Percentiles rank a stretch among this genome's conserved stretches.
These are phyloP conservation scores for Cucumis variabilis DNA, from an alignment of 331 rosid genomes.

Conservation along the genomic window DNA sequence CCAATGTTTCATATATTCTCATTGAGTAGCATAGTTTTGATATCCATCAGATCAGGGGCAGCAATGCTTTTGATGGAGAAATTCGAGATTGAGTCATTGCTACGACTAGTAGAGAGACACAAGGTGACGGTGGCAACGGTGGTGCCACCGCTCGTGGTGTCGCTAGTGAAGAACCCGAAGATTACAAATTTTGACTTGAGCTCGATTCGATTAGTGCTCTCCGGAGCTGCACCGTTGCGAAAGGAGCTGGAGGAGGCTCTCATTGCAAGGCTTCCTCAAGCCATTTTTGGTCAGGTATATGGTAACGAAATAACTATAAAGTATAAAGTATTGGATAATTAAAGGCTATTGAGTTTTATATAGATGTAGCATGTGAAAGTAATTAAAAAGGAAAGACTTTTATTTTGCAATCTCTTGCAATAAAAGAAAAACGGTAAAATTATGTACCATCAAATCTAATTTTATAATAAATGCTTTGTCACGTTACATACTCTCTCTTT, in stretches of 20 bases:
- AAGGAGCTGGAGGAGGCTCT: constrained; percentile 85
- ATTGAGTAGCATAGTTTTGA: constrained; percentile 64
- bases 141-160: constrained; percentile 88
- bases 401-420: no score
- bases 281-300: constrained; percentile 79
- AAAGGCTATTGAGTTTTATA: no score
- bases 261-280: constrained; percentile 64
- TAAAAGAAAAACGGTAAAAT: no score
- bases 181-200: constrained; percentile 70
- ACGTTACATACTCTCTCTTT: no score
- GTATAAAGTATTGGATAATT: no score
- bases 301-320: background rate
- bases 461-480: no score
- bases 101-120: constrained; percentile 60
- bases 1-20: constrained; percentile 88
- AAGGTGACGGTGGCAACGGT: constrained; percentile 78
- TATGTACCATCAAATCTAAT: no score
- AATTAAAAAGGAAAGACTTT: no score
- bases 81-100: constrained; percentile 71
- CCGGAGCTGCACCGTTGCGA: constrained; percentile 93
- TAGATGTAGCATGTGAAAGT: background rate
- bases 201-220: constrained; percentile 66
- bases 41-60: constrained; percentile 73
- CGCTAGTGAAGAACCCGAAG: constrained; percentile 73
- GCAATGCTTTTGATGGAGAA: constrained; percentile 73